phyloP scores from a whole-genome alignment of 176 grass and related monocot genomes.

The Lolium perenne region DNA sequence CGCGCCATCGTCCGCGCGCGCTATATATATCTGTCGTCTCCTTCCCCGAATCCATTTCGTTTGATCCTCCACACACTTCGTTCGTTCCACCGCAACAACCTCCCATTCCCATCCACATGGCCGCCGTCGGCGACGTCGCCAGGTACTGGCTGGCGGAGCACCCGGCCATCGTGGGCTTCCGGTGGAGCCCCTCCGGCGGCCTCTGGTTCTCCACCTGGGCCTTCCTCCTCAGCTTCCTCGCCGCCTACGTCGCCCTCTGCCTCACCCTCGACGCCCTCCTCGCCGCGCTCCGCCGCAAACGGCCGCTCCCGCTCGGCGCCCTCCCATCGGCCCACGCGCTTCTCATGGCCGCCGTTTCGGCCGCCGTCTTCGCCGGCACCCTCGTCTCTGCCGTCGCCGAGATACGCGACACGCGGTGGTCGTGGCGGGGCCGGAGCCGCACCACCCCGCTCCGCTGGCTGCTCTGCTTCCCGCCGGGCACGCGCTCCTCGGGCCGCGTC shows the following conservation, averaged over 20 bases:
- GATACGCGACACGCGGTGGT: slow-evolving; percentile 91
- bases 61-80: slow-evolving; percentile 1
- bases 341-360: slow-evolving; percentile 62
- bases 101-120: slow-evolving; percentile 26
- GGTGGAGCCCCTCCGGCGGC: slow-evolving; percentile 69
- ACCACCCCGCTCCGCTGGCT: slow-evolving; percentile 85
- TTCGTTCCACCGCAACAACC: not conserved
- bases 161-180: slow-evolving; percentile 84
- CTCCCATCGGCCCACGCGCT: slow-evolving; percentile 68
- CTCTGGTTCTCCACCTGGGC: slow-evolving; percentile 81
- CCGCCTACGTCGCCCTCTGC: slow-evolving; percentile 57
- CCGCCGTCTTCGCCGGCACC: slow-evolving; percentile 65
- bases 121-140: slow-evolving; percentile 4
- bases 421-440: slow-evolving; percentile 75
- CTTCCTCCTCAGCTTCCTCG: slow-evolving; percentile 69
- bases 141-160: slow-evolving; percentile 90
- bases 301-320: slow-evolving; percentile 63
- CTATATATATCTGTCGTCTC: not conserved
- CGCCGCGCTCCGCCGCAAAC: slow-evolving; percentile 34
- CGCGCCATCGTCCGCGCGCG: no score
- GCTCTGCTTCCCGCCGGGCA: slow-evolving; percentile 87
- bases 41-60: slow-evolving; percentile 28
- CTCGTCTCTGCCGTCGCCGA: slow-evolving; percentile 75
- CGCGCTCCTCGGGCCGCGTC: slow-evolving; percentile 76
- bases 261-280: slow-evolving; percentile 45